Evolutionary conservation across 805 yeast species (phyloP).

Genomic region (Scheffersomyces spartinae): DNA sequence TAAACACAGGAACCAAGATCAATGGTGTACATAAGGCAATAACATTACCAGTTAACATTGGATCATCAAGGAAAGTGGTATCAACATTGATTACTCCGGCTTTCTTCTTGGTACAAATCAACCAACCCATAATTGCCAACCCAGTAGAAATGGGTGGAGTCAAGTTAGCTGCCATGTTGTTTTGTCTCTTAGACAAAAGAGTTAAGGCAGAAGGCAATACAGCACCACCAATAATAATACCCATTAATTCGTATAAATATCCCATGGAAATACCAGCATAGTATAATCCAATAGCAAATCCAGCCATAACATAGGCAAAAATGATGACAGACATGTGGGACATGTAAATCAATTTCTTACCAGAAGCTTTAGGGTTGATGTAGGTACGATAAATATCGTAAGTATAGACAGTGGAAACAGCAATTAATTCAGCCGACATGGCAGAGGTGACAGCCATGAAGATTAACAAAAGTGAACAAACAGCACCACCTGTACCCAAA

Average conservation of each 20-base stretch:
- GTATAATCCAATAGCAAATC: constrained; percentile 69
- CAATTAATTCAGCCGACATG: constrained; percentile 81
- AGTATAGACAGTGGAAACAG: constrained; percentile 76
- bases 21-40: constrained; percentile 70
- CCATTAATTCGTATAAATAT: constrained; percentile 79
- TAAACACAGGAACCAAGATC: constrained; percentile 53
- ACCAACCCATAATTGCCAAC: constrained; percentile 56
- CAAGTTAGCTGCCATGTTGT: constrained; percentile 52
- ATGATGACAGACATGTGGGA: constrained; percentile 58
- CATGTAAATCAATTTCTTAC: constrained; percentile 55
- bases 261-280: constrained; percentile 84
- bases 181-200: constrained; percentile 53
- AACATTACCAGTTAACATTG: constrained; percentile 85
- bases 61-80: constrained; percentile 69
- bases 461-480: constrained; percentile 62
- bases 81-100: constrained; percentile 21
- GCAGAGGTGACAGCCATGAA: constrained; percentile 94
- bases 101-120: constrained; percentile 22
- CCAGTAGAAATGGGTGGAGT: constrained; percentile 75
- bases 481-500: constrained; percentile 84
- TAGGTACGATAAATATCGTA: constrained; percentile 79
- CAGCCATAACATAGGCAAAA: constrained; percentile 58
- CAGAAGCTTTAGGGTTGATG: constrained; percentile 66
- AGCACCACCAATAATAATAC: constrained; percentile 78
- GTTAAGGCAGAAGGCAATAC: constrained; percentile 69